Conservation (phyloP, 768 basidiomycete genomes). For the Psilocybe sp. region DNA sequence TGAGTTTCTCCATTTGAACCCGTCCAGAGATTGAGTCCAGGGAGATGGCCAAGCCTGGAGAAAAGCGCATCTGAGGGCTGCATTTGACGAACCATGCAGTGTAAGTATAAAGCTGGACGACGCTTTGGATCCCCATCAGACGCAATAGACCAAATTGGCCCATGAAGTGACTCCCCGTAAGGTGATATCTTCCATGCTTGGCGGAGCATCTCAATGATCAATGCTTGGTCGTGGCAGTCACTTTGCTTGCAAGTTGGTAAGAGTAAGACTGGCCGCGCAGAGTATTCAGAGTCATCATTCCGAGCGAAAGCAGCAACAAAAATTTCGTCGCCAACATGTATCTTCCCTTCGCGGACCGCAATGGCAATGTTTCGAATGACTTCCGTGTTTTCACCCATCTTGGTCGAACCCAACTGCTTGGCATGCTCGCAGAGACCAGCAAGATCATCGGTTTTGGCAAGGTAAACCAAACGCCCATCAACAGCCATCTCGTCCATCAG, state of each 20-base stretch:
- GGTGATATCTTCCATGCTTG: constrained; percentile 23
- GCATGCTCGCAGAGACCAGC: too few species aligned
- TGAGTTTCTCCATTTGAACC: constrained; percentile 13
- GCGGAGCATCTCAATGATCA: constrained; percentile 11
- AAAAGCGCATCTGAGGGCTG: constrained; percentile 10
- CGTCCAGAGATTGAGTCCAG: constrained; percentile 14
- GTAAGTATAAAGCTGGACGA: constrained; percentile 15
- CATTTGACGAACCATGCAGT: constrained; percentile 18
- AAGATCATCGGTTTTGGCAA: too few species aligned
- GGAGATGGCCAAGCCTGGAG: constrained; percentile 7
- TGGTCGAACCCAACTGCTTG: too few species aligned
- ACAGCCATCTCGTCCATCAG: too few species aligned
- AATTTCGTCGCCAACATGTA: too few species aligned
- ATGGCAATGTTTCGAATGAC: too few species aligned
- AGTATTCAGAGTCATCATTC: constrained; percentile 13
- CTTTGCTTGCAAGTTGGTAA: constrained; percentile 20
- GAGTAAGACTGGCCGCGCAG: constrained; percentile 17
- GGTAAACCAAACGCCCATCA: too few species aligned
- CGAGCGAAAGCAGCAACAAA: too few species aligned
- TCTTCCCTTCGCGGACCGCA: too few species aligned
- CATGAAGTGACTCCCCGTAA: constrained; percentile 16
- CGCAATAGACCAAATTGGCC: constrained; percentile 14
- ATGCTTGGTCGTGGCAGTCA: constrained; percentile 4
- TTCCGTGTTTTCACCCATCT: too few species aligned
- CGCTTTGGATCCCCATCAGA: constrained; percentile 20